Base-by-base conservation (phyloP, 495 filamentous ascomycete species). In the Mytilinidion resinicola region DNA sequence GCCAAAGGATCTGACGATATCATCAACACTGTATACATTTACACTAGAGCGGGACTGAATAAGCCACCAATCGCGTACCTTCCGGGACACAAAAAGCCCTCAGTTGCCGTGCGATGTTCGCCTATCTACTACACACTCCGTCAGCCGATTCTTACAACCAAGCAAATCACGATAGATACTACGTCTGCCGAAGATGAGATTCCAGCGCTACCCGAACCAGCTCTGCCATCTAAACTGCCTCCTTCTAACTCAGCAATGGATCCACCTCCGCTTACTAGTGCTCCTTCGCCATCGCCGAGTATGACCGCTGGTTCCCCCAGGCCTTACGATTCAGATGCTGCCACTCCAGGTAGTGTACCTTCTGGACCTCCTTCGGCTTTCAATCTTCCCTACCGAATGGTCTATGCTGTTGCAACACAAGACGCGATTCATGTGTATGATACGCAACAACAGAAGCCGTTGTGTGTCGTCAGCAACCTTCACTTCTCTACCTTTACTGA, bases 401-500 rank as follows among this genome's bases (percentile, higher is more conserved):
- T 97, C 0, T 99, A 97, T 74, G 93, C 91, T 6, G 93, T 99
- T 46, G 95, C 93, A 14, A 99, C 95, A 0, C 91, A 96, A 69
- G 95, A 99, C 70, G 88, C 95, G 0, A 85, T 99, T n/a, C 73
- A 96, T 37, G 79, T 99, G 33, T 97, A 97, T 71, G 95, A 99
- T 69, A 99, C 95, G 0, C 95, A 99, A 66, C 95, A 99, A 64
- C 84, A 90, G 59, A 93, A 89, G 3, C 93, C 95, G 4, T 76
- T 99, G 30, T 93, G 88, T 71, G 75, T 96, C 15, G 90, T 97
- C 19, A 96, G 89, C 80, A 99, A 99, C 66, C 67, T 99, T 49
- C 95, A 99, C 63, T 96, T 89, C 71, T 91, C 95, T 7, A 96
- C 91, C 0, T 99, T 99, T 65, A 97, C 95, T 1, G 95, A 99